A percentile compares a stretch with the other conserved stretches of the same genome.
These are phyloP conservation scores for Cystobasidium pallidum DNA, from an alignment of 1,284 basidiomycete genomes.

Conservation along the genomic window DNA sequence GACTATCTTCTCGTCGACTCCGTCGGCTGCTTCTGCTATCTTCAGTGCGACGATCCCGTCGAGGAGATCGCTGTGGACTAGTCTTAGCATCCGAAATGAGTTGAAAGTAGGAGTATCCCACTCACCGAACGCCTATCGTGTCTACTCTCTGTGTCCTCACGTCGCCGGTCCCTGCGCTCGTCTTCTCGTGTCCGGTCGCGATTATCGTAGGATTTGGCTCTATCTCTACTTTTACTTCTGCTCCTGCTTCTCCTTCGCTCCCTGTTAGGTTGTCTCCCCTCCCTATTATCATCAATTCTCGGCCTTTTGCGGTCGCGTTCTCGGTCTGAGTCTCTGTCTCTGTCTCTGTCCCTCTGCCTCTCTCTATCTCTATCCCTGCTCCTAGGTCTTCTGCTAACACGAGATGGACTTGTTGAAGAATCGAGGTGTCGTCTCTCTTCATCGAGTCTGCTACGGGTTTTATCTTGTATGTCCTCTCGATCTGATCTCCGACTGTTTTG, in stretches of 20 bases:
- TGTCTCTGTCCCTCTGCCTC: not conserved
- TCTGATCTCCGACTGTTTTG: constrained; percentile 14
- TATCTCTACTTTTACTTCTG: constrained; percentile 11
- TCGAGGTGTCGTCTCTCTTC: not conserved
- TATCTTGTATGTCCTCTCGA: constrained; percentile 22
- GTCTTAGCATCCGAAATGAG: not conserved
- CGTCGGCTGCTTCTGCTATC: not conserved
- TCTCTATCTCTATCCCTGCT: constrained; percentile 1
- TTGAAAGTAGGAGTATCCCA: not conserved
- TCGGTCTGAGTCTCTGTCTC: constrained; percentile 18
- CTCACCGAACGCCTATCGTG: not conserved
- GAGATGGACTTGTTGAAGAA: not conserved
- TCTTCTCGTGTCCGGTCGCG: constrained; percentile 10
- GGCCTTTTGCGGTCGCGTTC: constrained; percentile 17
- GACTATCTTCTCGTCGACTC: not conserved
- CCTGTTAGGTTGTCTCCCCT: not conserved
- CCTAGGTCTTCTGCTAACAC: not conserved
- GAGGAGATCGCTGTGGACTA: not conserved
- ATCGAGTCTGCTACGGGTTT: not conserved
- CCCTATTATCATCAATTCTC: not conserved
- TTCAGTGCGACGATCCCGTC: not conserved
- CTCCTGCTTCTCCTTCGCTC: constrained; percentile 17
- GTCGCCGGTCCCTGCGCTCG: constrained; percentile 4
- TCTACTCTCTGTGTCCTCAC: not conserved
- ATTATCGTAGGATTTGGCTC: not conserved